phyloP scores from a whole-genome alignment of 2,329 filamentous ascomycete genomes.

The Fusarium verticillioides region DNA sequence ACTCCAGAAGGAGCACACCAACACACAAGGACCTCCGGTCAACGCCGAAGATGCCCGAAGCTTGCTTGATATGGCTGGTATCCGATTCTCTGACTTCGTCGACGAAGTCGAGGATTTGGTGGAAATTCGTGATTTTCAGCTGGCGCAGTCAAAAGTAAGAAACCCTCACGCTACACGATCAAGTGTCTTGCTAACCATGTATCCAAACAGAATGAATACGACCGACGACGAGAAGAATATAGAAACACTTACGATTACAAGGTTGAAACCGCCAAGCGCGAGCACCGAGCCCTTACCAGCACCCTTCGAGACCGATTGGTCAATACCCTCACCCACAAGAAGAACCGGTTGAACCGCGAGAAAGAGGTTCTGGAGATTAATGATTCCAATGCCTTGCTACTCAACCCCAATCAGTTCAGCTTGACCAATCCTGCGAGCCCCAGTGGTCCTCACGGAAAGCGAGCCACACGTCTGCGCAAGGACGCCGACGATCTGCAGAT shows the following conservation, averaged over 20 bases:
- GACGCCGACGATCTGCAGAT: slow-evolving; percentile 68
- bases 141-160: slow-evolving; percentile 83
- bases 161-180: background rate
- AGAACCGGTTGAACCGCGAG: slow-evolving; percentile 71
- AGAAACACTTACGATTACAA: slow-evolving; percentile 70
- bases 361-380: slow-evolving; percentile 76
- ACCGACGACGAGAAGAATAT: slow-evolving; percentile 69
- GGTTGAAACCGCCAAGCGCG: slow-evolving; percentile 69
- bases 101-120: slow-evolving; percentile 88
- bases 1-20: slow-evolving; percentile 66
- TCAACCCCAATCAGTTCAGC: slow-evolving; percentile 76
- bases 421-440: slow-evolving; percentile 73
- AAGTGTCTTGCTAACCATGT: slow-evolving; percentile 27
- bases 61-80: slow-evolving; percentile 80
- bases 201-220: slow-evolving; percentile 66
- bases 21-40: slow-evolving; percentile 54
- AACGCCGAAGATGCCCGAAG: slow-evolving; percentile 61
- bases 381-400: slow-evolving; percentile 71
- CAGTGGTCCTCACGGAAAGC: slow-evolving; percentile 71
- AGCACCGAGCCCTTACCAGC: slow-evolving; percentile 67
- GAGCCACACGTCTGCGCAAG: slow-evolving; percentile 70
- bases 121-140: slow-evolving; percentile 85
- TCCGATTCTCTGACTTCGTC: slow-evolving; percentile 85
- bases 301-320: slow-evolving; percentile 75
- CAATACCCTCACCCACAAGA: slow-evolving; percentile 73